Evolutionary conservation across 2,329 filamentous ascomycete species (phyloP), one percentile per base, ranked within the genome.

Genomic region (Ophiostoma australiae): DNA sequence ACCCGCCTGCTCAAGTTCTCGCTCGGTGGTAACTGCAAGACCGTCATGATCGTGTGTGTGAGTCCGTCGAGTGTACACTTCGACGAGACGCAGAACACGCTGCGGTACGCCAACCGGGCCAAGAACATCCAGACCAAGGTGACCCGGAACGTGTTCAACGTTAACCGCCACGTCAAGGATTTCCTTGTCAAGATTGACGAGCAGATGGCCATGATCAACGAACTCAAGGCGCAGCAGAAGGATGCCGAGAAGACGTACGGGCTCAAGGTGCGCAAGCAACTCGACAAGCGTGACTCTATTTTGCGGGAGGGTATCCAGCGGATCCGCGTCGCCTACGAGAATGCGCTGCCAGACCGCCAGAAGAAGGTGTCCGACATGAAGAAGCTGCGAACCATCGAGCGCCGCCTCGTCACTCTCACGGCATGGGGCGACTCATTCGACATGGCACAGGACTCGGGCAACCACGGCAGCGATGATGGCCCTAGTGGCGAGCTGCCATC

Each of bases 111-210:
- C 68, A 98, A 99, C 80, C 87, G 95, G 75, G 95, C 95, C 72
- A 99, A 99, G 87, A 99, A 99, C 77, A 99, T 99, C 78, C 96
- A 98, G 82, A 99, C 95, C 72, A 99, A 99, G 85, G 93, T 97
- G 71, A 97, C 95, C n/a, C 90, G 94, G 77, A 99, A 99, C 78
- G 94, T 98, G 33, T 99, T 96, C 83, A 99, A 99, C 79, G 95
- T 99, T 74, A 97, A 99, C 79, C 91, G 95, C 73, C 95, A 99
- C 81, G 95, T 99, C 77, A 99, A 99, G 83, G 95, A 99, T 80
- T 99, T 97, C 81, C 82, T 99, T 79, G 95, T 97, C 83, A 98
- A 98, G 85, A 99, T 99, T 76, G 94, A 99, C 78, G 95, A 99
- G 81, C 94, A 99, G 79, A 94, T 97, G 86, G 90, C 89, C n/a